phyloP scores from a whole-genome alignment of 2,329 filamentous ascomycete genomes.

The Diaporthe citriasiana region DNA sequence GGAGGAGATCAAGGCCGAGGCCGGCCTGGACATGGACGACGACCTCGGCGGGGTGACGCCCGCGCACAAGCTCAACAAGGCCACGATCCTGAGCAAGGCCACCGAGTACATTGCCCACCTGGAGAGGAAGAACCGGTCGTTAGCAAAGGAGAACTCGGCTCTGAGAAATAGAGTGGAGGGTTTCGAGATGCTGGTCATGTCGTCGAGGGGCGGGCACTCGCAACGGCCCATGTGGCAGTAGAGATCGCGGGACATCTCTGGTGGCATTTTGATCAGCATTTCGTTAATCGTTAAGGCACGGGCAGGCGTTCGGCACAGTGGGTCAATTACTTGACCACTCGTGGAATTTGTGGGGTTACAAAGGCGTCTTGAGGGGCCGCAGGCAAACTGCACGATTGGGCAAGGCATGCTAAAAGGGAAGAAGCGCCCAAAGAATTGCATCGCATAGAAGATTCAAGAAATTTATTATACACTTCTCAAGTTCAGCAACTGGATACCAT shows the following conservation, averaged over 20 bases:
- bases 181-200: conserved; percentile 52
- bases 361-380: neutral
- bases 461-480: neutral
- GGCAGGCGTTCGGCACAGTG: neutral
- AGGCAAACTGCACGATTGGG: neutral
- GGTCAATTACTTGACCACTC: neutral
- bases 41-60: conserved; percentile 52
- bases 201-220: conserved; percentile 42
- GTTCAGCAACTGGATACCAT: neutral
- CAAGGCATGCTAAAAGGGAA: neutral
- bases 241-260: neutral
- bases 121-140: conserved; percentile 53
- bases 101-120: conserved; percentile 55
- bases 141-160: conserved; percentile 61
- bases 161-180: conserved; percentile 55
- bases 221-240: conserved; percentile 36
- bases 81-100: conserved; percentile 58
- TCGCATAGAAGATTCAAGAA: neutral
- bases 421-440: neutral
- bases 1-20: conserved; percentile 51
- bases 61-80: conserved; percentile 60
- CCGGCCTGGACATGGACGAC: conserved; percentile 58
- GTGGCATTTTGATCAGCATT: neutral
- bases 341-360: neutral
- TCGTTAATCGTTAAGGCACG: neutral